Conservation (phyloP, 2,329 filamentous ascomycete genomes). For the Nothomitra cinnamomea region DNA sequence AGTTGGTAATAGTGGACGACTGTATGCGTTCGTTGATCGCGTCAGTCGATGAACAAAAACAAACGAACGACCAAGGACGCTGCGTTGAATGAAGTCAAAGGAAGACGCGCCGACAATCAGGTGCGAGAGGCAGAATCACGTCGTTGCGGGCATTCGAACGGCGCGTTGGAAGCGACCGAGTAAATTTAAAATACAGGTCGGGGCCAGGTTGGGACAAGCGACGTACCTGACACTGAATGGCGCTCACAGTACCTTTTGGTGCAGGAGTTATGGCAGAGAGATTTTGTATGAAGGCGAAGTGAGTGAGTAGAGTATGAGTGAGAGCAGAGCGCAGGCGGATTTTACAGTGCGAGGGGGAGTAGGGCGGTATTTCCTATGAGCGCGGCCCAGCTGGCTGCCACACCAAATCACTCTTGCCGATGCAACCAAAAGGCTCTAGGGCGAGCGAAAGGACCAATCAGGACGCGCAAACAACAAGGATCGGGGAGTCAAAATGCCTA, state of each 20-base stretch:
- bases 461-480: neutral
- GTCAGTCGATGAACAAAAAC: conserved; percentile 8
- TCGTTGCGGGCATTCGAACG: neutral
- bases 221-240: conserved; percentile 2
- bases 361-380: conserved; percentile 4
- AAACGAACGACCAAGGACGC: conserved; percentile 1
- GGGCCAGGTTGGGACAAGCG: conserved; percentile 3
- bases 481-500: conserved; percentile 1
- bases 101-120: conserved; percentile 5
- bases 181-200: conserved; percentile 1
- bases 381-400: conserved; percentile 4
- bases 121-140: neutral
- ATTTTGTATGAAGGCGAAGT: conserved; percentile 5
- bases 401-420: conserved; percentile 5
- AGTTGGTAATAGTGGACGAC: neutral
- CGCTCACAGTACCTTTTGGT: conserved; percentile 3
- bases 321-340: conserved; percentile 3
- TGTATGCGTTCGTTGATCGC: conserved; percentile 1
- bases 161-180: conserved; percentile 3
- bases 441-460: neutral
- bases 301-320: conserved; percentile 1
- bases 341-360: conserved; percentile 3
- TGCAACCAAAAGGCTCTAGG: conserved; percentile 4
- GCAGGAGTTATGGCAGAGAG: conserved; percentile 2
- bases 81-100: conserved; percentile 3